phyloP scores from a whole-genome alignment of 1,284 basidiomycete genomes.

The Malassezia caprae region DNA sequence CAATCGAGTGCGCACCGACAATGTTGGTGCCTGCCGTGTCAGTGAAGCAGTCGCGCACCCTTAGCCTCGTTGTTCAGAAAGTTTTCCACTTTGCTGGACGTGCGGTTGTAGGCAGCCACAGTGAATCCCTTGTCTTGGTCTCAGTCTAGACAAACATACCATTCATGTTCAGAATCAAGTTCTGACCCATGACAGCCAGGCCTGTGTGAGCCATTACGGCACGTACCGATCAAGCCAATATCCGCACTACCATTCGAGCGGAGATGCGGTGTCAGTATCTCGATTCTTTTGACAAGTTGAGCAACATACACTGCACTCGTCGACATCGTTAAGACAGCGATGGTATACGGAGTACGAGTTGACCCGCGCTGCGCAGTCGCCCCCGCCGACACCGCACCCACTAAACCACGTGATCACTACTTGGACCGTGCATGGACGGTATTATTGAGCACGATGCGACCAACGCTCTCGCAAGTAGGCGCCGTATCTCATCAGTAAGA shows the following conservation, averaged over 20 bases:
- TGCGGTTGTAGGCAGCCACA: constrained; percentile 95
- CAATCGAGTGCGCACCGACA: constrained; percentile 82
- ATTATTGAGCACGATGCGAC: neutral
- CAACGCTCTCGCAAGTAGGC: neutral
- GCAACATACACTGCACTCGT: constrained; percentile 7
- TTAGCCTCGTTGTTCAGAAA: constrained; percentile 97
- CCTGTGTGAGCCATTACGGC: neutral
- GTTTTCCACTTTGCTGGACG: constrained; percentile 85
- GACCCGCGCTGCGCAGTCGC: neutral
- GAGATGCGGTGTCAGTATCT: constrained; percentile 5
- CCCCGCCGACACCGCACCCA: neutral
- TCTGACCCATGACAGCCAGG: constrained; percentile 48
- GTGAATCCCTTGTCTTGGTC: constrained; percentile 81
- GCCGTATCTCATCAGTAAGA: neutral
- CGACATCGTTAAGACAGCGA: constrained; percentile 3
- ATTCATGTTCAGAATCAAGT: constrained; percentile 49
- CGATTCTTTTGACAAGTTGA: neutral
- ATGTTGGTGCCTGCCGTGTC: constrained; percentile 65
- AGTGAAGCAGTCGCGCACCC: constrained; percentile 55
- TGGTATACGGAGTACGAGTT: neutral
- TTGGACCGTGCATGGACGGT: neutral
- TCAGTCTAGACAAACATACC: constrained; percentile 22
- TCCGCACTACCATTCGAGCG: constrained; percentile 27
- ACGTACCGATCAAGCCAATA: constrained; percentile 45
- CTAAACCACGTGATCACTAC: neutral